These are phyloP conservation scores for Ottelia alismoides DNA, from an alignment of 106 monocot species.

Conservation along the genomic window DNA sequence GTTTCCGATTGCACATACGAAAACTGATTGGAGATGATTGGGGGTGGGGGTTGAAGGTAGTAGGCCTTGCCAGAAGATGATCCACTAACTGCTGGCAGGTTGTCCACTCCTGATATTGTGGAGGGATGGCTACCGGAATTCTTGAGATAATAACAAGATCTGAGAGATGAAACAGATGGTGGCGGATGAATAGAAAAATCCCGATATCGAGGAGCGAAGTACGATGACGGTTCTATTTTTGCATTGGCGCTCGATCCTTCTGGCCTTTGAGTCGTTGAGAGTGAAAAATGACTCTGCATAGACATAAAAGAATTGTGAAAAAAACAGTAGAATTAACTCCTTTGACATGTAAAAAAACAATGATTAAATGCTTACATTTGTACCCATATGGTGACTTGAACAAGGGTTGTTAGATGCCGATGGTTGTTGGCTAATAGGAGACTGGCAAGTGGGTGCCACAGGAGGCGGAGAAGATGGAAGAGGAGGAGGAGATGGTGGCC, in stretches of 20 bases:
- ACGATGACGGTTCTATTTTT: conserved; percentile 16
- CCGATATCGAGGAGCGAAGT: conserved; percentile 32
- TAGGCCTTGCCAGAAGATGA: conserved; percentile 33
- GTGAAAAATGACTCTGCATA: conserved; percentile 20
- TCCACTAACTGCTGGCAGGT: conserved; percentile 7
- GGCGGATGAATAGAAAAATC: conserved; percentile 30
- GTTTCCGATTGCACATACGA: conserved; percentile 53
- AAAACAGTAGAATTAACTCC: neutral
- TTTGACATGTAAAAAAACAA: neutral
- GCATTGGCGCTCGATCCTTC: conserved; percentile 3
- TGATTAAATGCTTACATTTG: conserved; percentile 33
- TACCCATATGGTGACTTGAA: conserved; percentile 6
- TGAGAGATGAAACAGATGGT: conserved; percentile 17
- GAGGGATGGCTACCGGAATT: conserved; percentile 17
- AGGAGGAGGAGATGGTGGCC: conserved; percentile 89
- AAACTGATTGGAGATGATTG: conserved; percentile 62
- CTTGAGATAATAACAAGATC: conserved; percentile 22
- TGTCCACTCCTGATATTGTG: conserved; percentile 20
- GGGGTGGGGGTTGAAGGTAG: conserved; percentile 55
- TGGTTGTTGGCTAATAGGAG: conserved; percentile 7
- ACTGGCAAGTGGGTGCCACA: conserved; percentile 5
- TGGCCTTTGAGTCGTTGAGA: conserved; percentile 16
- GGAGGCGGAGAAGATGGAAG: conserved; percentile 79
- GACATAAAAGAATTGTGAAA: neutral
- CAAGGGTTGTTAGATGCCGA: conserved; percentile 6